phyloP scores from a whole-genome alignment of 1,284 basidiomycete genomes.

The Phenoliferia sp. region DNA sequence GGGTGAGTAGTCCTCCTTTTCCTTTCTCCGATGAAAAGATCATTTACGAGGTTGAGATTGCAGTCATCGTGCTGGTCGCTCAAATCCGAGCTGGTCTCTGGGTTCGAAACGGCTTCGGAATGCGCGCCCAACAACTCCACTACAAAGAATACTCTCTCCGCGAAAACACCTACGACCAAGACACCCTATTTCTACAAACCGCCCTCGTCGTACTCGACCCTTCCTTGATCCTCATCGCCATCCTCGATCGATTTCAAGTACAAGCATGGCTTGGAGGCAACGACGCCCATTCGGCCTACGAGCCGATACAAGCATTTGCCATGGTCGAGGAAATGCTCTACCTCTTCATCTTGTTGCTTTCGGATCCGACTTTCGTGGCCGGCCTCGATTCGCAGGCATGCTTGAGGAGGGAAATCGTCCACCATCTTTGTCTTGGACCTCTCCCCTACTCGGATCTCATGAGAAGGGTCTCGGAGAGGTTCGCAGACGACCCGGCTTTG shows the following conservation, averaged over 20 bases:
- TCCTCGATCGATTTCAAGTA: constrained; percentile 86
- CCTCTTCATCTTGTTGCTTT: constrained; percentile 78
- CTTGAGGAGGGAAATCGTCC: constrained; percentile 80
- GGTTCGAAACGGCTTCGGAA: constrained; percentile 95
- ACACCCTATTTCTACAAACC: constrained; percentile 82
- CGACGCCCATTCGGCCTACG: constrained; percentile 55
- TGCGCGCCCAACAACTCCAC: constrained; percentile 91
- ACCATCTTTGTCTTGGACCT: constrained; percentile 81
- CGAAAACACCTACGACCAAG: constrained; percentile 95
- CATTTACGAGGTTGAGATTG: background rate
- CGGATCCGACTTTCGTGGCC: constrained; percentile 72
- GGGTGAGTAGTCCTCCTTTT: constrained; percentile 53
- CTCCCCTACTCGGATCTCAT: constrained; percentile 88
- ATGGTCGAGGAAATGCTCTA: constrained; percentile 92
- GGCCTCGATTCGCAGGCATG: constrained; percentile 62
- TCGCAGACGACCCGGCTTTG: constrained; percentile 79
- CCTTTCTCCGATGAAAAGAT: background rate
- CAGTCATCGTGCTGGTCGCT: constrained; percentile 81
- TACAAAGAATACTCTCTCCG: constrained; percentile 94
- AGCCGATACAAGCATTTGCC: constrained; percentile 64
- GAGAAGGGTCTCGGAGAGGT: constrained; percentile 83
- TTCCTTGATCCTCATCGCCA: constrained; percentile 70
- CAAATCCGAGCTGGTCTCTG: constrained; percentile 93
- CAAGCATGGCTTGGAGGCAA: constrained; percentile 62
- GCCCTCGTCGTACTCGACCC: constrained; percentile 75